Evolutionary conservation across 2,329 filamentous ascomycete genomes (phyloP), one percentile per base, ranked within the genome.

Genomic region (Gremmenia infestans): DNA sequence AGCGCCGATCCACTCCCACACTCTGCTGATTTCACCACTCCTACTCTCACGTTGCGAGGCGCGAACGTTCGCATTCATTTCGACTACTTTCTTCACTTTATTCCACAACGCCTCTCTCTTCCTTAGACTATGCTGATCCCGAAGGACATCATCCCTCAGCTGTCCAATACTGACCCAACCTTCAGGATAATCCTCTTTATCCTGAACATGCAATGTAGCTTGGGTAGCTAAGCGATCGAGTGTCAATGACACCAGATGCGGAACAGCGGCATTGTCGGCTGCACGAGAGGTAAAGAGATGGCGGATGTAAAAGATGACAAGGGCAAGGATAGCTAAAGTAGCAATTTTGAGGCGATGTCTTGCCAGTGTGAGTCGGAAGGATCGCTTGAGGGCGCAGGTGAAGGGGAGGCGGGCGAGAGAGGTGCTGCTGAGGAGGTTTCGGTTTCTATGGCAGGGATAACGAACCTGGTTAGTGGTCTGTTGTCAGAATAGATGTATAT

Each of bases 391-490:
- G 74, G 88, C 83, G 75, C 90, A 97, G 77, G 76, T 71, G 87
- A 97, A 79, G 77, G 92, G 83, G 87, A 97, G 81, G 74, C 88
- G 83, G 81, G 92, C 88, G 86, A 96, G 88, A 79, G 90, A 95
- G 79, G 82, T 88, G 76, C 88, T 93, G 74, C 85, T 83, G 80
- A 97, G 83, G 79, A 77, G 72, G 76, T 74, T 75, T 81, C 81
- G 79, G 79, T 77, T 73, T 90, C 89, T 93, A 84, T 84, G 76
- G 86, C 78, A 72, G 82, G 76, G 78, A 81, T 74, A 77, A 81
- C 77, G 78, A 79, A 81, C 86, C 91, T 96, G 88, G 84, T 96
- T 91, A 96, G 91, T 96, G 76, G 63, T 65, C 66, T 65, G 72
- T 73, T 72, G 77, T 84, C 82, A 84, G 78, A 80, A 72, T 60